Evolutionary conservation across 805 yeast species (phyloP).

Genomic region (Metschnikowia arizonensis): DNA sequence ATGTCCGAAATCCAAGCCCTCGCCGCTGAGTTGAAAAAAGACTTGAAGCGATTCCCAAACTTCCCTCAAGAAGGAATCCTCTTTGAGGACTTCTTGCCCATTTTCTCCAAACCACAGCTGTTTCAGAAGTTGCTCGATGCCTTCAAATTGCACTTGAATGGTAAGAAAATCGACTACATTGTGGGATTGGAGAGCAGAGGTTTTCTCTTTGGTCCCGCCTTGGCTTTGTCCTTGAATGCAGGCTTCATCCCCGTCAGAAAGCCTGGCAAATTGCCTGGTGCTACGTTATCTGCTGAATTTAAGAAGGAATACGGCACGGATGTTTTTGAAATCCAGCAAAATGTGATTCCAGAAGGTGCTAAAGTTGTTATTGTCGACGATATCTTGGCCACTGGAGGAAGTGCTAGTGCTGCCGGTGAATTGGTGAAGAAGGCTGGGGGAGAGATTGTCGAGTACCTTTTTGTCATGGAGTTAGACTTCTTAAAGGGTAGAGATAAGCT

Average conservation of each 20-base stretch:
- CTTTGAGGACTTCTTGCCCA: conserved; percentile 95
- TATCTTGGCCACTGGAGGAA: conserved; percentile 97
- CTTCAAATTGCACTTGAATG: conserved; percentile 67
- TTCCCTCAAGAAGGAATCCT: conserved; percentile 91
- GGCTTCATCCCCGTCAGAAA: conserved; percentile 96
- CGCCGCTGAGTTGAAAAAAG: conserved; percentile 36
- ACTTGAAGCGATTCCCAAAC: conserved; percentile 73
- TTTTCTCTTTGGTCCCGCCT: conserved; percentile 90
- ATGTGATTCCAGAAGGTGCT: conserved; percentile 73
- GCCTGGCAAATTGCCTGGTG: conserved; percentile 93
- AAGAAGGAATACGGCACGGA: conserved; percentile 92
- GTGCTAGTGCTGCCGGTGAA: conserved; percentile 91
- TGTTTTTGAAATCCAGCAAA: conserved; percentile 81
- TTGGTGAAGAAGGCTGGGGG: conserved; percentile 65
- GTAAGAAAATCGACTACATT: conserved; percentile 72
- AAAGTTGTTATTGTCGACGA: conserved; percentile 89
- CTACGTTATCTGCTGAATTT: conserved; percentile 64
- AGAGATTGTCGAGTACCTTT: conserved; percentile 72
- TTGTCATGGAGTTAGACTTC: conserved; percentile 93
- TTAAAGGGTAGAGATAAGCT: conserved; percentile 89
- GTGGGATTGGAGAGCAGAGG: conserved; percentile 98
- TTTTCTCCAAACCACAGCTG: conserved; percentile 75
- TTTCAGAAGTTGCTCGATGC: conserved; percentile 81
- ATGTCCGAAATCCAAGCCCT: conserved; percentile 26
- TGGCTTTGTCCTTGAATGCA: conserved; percentile 83